Evolutionary conservation across 768 basidiomycete genomes (phyloP).

Genomic region (Tephrocybe sp.): DNA sequence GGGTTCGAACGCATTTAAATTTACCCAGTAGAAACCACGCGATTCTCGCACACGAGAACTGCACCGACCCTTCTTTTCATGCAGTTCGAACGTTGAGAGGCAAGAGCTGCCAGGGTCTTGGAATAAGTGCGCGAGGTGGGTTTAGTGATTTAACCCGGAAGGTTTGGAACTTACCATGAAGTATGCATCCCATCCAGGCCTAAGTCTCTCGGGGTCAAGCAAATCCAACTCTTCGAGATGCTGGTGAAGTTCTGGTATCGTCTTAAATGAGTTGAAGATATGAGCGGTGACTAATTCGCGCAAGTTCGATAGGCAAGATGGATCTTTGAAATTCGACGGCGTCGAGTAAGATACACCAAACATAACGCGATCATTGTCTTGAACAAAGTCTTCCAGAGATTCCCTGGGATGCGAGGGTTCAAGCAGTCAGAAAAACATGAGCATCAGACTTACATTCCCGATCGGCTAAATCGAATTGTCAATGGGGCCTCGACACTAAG

Average conservation of each 20-base stretch:
- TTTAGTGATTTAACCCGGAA: not conserved
- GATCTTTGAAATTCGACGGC: conserved; percentile 20
- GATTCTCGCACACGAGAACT: conserved; percentile 81
- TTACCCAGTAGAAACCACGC: conserved; percentile 78
- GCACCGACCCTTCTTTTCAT: conserved; percentile 98
- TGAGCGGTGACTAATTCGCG: conserved; percentile 57
- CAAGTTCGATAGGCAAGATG: conserved; percentile 18
- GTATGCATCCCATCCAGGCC: conserved; percentile 94
- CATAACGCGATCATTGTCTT: conserved; percentile 62
- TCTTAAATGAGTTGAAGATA: conserved; percentile 62
- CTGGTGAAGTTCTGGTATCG: conserved; percentile 48
- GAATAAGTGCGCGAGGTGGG: not conserved
- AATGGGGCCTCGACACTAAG: conserved; percentile 83
- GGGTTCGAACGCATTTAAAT: conserved; percentile 11
- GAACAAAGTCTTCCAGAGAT: conserved; percentile 73
- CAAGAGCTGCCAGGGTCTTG: conserved; percentile 85
- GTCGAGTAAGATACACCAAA: conserved; percentile 43
- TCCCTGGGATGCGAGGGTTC: too few species aligned
- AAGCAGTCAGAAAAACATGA: too few species aligned
- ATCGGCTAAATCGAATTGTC: conserved; percentile 61
- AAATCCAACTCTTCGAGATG: conserved; percentile 72
- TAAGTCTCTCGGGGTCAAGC: conserved; percentile 66
- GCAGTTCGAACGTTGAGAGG: conserved; percentile 88
- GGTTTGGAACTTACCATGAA: conserved; percentile 72
- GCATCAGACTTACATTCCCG: conserved; percentile 39